Conservation (phyloP, 129 eudicot genomes). For the Pseudognaphalium luteoalbum region DNA sequence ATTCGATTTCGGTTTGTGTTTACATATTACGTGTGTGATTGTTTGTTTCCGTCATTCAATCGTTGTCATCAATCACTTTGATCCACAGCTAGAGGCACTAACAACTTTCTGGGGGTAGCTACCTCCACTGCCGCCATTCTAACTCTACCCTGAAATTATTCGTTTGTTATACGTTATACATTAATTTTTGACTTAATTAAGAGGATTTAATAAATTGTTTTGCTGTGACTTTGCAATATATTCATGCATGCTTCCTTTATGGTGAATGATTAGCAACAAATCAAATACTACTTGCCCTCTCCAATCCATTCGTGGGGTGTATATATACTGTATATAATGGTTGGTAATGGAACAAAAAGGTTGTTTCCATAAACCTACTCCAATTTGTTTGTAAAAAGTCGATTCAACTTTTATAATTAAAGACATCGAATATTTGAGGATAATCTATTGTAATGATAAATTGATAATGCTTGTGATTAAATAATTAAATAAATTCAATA, state of each 20-base stretch:
- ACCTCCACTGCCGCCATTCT: too few species aligned
- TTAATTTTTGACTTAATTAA: too few species aligned
- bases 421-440: conserved; percentile 9
- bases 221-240: too few species aligned
- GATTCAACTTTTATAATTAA: background rate
- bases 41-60: too few species aligned
- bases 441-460: background rate
- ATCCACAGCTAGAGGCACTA: too few species aligned
- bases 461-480: background rate
- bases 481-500: background rate
- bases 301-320: conserved; percentile 29
- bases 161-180: too few species aligned
- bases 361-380: conserved; percentile 28
- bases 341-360: conserved; percentile 36
- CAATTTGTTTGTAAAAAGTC: conserved; percentile 27
- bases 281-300: conserved; percentile 27
- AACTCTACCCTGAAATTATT: too few species aligned
- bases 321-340: background rate
- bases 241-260: background rate
- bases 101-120: too few species aligned
- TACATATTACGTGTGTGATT: too few species aligned
- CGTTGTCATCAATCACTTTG: too few species aligned
- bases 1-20: too few species aligned
- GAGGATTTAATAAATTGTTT: too few species aligned
- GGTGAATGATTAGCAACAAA: conserved; percentile 27